Percentiles rank a stretch among this genome's conserved stretches.
Evolutionary conservation across 1,284 basidiomycete genomes (phyloP).

Genomic region (Boletellus sp.): DNA sequence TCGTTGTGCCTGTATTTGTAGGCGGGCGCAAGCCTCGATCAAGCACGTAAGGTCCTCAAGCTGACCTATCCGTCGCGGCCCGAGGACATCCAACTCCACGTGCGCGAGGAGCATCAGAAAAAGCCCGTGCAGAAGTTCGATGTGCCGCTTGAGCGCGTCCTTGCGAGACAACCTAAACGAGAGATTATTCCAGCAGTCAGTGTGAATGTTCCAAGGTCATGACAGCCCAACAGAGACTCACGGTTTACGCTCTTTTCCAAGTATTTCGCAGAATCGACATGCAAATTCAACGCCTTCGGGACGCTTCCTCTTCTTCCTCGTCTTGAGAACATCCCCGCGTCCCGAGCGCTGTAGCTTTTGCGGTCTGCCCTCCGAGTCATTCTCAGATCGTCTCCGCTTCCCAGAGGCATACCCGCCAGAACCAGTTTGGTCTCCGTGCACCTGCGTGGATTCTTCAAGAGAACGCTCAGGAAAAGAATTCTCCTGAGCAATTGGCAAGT

Average conservation of each 20-base stretch:
- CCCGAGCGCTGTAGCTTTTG: too few species aligned
- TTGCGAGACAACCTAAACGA: constrained; percentile 5
- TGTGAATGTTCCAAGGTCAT: not conserved
- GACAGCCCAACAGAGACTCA: not conserved
- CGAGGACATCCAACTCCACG: not conserved
- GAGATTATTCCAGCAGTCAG: not conserved
- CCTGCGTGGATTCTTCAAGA: not conserved
- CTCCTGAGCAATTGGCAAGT: not conserved
- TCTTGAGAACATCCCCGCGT: too few species aligned
- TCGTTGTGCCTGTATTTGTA: constrained; percentile 1
- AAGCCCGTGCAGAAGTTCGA: not conserved
- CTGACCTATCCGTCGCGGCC: not conserved
- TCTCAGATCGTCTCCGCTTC: too few species aligned
- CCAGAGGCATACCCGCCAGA: too few species aligned
- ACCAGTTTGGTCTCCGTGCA: too few species aligned
- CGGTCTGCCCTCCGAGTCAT: too few species aligned
- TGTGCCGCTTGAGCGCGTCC: constrained; percentile 11
- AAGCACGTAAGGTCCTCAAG: not conserved
- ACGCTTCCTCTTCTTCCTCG: too few species aligned
- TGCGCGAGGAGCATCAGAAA: not conserved
- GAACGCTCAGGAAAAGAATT: too few species aligned
- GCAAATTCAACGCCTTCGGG: too few species aligned
- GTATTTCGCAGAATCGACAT: not conserved
- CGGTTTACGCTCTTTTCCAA: not conserved
- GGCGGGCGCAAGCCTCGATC: not conserved